These are phyloP conservation scores for Epicoccum sorghinum DNA, from an alignment of 2,329 filamentous ascomycete species.

Conservation along the genomic window DNA sequence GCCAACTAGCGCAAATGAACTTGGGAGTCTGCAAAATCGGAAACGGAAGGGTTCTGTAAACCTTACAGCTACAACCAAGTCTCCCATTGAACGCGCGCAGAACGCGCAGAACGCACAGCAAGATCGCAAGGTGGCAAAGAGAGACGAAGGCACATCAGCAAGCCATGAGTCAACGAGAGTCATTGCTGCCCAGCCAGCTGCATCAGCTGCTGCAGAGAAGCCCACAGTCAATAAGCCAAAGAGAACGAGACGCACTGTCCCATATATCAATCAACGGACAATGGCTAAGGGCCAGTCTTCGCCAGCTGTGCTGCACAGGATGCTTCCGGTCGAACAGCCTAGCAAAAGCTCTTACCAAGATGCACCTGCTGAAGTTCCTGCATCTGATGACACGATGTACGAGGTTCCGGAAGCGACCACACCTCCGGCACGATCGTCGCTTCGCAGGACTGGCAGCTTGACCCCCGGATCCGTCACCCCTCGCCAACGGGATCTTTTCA, in stretches of 20 bases:
- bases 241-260: slow-evolving; percentile 27
- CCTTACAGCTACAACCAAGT: slow-evolving; percentile 20
- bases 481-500: slow-evolving; percentile 44
- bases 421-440: slow-evolving; percentile 29
- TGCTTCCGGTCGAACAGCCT: slow-evolving; percentile 36
- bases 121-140: slow-evolving; percentile 37
- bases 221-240: slow-evolving; percentile 31
- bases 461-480: slow-evolving; percentile 44
- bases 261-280: slow-evolving; percentile 1
- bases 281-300: slow-evolving; percentile 41
- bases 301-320: slow-evolving; percentile 39
- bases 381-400: slow-evolving; percentile 44
- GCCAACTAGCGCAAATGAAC: slow-evolving; percentile 34
- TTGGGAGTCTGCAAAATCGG: slow-evolving; percentile 38
- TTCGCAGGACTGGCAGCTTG: slow-evolving; percentile 14
- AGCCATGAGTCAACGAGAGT: slow-evolving; percentile 7
- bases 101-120: slow-evolving; percentile 21
- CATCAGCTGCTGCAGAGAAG: background rate
- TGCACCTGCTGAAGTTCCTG: slow-evolving; percentile 10
- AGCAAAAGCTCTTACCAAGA: background rate
- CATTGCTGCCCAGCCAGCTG: background rate
- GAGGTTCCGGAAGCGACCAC: slow-evolving; percentile 35
- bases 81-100: slow-evolving; percentile 6
- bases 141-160: slow-evolving; percentile 28
- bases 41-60: slow-evolving; percentile 36